These are phyloP conservation scores for Trichoderma asperelloides DNA, from an alignment of 495 filamentous ascomycete species.

Conservation along the genomic window DNA sequence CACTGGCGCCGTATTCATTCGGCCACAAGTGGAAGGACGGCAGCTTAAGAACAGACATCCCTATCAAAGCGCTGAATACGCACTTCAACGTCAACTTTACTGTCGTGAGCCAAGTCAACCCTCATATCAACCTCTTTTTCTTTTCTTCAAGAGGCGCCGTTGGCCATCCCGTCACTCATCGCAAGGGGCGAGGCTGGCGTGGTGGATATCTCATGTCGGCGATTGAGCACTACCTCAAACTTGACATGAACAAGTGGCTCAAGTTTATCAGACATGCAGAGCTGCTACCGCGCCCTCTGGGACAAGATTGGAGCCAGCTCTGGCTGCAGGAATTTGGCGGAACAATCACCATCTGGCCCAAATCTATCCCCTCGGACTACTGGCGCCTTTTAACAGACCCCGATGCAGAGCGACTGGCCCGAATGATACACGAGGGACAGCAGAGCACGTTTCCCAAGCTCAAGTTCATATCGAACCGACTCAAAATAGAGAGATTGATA, in stretches of 20 bases:
- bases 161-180: conserved; percentile 88
- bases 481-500: conserved; percentile 73
- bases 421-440: conserved; percentile 84
- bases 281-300: conserved; percentile 79
- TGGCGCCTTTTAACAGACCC: conserved; percentile 81
- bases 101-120: conserved; percentile 94
- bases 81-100: conserved; percentile 98
- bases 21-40: conserved; percentile 99
- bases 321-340: conserved; percentile 94
- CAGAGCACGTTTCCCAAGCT: conserved; percentile 82
- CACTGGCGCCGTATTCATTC: conserved; percentile 74
- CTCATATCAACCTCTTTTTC: conserved; percentile 96
- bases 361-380: conserved; percentile 66
- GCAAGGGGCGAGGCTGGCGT: conserved; percentile 87
- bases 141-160: conserved; percentile 89
- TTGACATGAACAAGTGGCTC: conserved; percentile 94
- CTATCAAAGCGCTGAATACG: conserved; percentile 82
- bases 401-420: conserved; percentile 57
- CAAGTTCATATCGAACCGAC: conserved; percentile 77
- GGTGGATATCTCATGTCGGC: conserved; percentile 91
- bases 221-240: conserved; percentile 85
- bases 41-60: conserved; percentile 86
- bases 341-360: conserved; percentile 92
- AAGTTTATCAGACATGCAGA: conserved; percentile 88
- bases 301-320: conserved; percentile 92